phyloP scores from a whole-genome alignment of 1,284 basidiomycete species.

The Ceratobasidium sp. region DNA sequence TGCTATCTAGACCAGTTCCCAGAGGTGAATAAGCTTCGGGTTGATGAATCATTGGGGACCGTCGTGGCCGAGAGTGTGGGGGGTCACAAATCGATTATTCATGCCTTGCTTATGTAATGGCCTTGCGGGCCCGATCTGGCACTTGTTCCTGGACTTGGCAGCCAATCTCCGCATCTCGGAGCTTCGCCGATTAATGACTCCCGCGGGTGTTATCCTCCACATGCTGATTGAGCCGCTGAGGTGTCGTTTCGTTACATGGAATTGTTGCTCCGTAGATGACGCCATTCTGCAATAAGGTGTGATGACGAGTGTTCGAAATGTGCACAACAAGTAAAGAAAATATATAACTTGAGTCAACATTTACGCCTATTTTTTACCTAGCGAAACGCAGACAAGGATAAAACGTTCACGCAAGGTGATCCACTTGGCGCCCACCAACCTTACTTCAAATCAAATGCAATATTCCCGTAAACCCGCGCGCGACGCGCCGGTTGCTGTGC shows the following conservation, averaged over 20 bases:
- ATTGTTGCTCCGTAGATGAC: neutral
- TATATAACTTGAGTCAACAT: too few relatives aligned
- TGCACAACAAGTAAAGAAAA: neutral
- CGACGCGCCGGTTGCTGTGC: too few relatives aligned
- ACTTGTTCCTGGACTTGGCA: neutral
- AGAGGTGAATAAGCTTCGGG: neutral
- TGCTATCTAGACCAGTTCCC: too few relatives aligned
- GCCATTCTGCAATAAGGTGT: neutral
- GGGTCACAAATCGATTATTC: conserved; percentile 13
- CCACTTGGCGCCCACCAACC: too few relatives aligned
- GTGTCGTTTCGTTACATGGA: neutral
- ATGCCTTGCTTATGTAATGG: neutral
- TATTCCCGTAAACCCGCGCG: too few relatives aligned
- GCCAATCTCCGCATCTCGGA: neutral
- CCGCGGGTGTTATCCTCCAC: too few relatives aligned
- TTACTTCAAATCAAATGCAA: too few relatives aligned
- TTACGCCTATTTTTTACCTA: too few relatives aligned
- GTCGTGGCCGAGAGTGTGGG: conserved; percentile 19
- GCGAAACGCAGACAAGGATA: too few relatives aligned
- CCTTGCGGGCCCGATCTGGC: neutral
- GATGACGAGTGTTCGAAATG: neutral
- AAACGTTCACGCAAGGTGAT: too few relatives aligned
- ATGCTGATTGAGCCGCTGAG: conserved; percentile 5
- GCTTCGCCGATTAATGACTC: too few relatives aligned
- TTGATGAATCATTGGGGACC: conserved; percentile 16